Percentiles rank a stretch among this genome's conserved stretches.
phyloP scores from a whole-genome alignment of 345 rosid genomes.

The Acer yangbiense region DNA sequence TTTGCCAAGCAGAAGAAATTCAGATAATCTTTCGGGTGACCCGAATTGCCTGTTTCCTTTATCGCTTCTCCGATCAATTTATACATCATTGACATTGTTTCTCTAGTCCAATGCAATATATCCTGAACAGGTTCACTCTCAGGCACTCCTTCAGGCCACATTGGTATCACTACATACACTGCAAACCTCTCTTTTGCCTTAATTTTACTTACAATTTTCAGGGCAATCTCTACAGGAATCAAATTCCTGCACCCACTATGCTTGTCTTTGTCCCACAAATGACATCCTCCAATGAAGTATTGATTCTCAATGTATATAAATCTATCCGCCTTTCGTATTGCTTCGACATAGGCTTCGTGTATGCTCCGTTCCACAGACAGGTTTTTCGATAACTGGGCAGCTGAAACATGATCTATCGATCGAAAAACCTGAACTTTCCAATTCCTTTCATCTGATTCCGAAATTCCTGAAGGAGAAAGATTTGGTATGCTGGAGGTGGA shows the following conservation, averaged over 20 bases:
- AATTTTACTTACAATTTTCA: conserved; percentile 66
- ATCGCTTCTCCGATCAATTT: conserved; percentile 69
- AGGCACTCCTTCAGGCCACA: conserved; percentile 96
- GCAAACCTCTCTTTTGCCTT: conserved; percentile 67
- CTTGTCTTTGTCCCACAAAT: conserved; percentile 65
- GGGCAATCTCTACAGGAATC: conserved; percentile 83
- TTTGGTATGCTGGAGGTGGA: conserved; percentile 41
- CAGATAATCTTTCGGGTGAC: conserved; percentile 77
- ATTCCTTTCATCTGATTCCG: conserved; percentile 30
- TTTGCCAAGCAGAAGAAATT: conserved; percentile 93
- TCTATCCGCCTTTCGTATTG: conserved; percentile 70
- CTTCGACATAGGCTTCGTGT: conserved; percentile 76
- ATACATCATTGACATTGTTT: conserved; percentile 86
- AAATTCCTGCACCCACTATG: conserved; percentile 73
- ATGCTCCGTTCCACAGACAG: conserved; percentile 61
- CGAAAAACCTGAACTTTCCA: conserved; percentile 87
- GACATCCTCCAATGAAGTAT: conserved; percentile 82
- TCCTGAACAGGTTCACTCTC: conserved; percentile 83
- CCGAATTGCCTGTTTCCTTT: conserved; percentile 41
- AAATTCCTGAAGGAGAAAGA: conserved; percentile 39
- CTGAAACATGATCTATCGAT: conserved; percentile 70
- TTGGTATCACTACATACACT: conserved; percentile 76
- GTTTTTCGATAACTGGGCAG: conserved; percentile 49
- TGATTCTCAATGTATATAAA: conserved; percentile 93
- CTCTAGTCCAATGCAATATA: conserved; percentile 90